phyloP scores from a whole-genome alignment of 2,329 filamentous ascomycete genomes.

The Talaromyces sp. region DNA sequence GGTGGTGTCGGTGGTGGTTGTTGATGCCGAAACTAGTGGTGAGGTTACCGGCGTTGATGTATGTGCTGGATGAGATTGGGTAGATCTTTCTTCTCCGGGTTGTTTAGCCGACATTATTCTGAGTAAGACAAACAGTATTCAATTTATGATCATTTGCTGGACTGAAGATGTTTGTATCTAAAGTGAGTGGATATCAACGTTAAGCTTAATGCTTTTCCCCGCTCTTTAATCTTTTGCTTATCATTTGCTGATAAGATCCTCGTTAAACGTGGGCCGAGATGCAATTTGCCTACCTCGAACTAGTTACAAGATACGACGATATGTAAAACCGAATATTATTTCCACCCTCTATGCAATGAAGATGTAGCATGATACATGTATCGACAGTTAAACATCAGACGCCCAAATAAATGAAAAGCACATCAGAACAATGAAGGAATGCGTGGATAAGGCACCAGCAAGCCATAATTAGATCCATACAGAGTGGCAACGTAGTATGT shows the following conservation, averaged over 20 bases:
- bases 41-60: constrained; percentile 7
- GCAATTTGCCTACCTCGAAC: not conserved
- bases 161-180: not conserved
- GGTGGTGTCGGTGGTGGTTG: constrained; percentile 12
- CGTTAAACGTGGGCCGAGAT: not conserved
- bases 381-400: not conserved
- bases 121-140: too few species aligned
- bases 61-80: not conserved
- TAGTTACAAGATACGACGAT: not conserved
- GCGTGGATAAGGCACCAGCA: constrained; percentile 10
- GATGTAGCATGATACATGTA: constrained; percentile 13
- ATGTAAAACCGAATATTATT: not conserved
- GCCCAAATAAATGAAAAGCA: not conserved
- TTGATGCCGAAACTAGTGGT: not conserved
- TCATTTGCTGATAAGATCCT: not conserved
- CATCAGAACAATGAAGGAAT: not conserved
- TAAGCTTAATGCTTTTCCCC: not conserved
- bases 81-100: not conserved
- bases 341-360: constrained; percentile 5
- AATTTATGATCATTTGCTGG: too few species aligned
- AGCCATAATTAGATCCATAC: constrained; percentile 16
- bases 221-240: not conserved
- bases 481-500: constrained; percentile 8
- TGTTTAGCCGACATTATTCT: constrained; percentile 1
- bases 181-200: not conserved